Base-by-base conservation (phyloP, 345 rosid genomes). In the Populus ilicifolia region DNA sequence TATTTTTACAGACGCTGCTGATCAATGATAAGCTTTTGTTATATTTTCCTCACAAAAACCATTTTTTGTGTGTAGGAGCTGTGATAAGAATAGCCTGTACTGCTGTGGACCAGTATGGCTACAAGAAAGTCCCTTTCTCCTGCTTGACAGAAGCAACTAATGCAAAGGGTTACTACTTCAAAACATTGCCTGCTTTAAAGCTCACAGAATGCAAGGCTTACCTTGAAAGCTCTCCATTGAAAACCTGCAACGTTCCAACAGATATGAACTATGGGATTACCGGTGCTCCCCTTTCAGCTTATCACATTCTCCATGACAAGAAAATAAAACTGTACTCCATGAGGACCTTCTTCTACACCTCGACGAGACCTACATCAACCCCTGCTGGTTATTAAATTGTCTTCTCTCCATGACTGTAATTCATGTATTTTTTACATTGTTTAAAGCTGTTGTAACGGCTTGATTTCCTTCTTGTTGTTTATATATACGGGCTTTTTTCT, bases 101-200 rank as follows among this genome's bases (percentile, higher is more conserved):
- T 36, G 52, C 29, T 61, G 44, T 69, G 66, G 82, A 61, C 30
- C n/a, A 68, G 6, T 9, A 75, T 20, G 83, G 75, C 56, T 35
- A 80, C 59, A 30, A 52, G 75, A 71, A 39, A 50, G 6, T 39
- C 48, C 56, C 75, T 4, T 54, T 75, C 38, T 44, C 76, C 20
- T 64, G 79, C 36, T 29, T 70, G 61, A 70, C 75, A 6, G 33
- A 39, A n/a, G 75, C 75, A 75, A 75, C 79, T 18, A 71, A 80
- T 64, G 67, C 70, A 8, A 75, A 80, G 71, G 82, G 82, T 3
- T 80, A 75, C 62, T 80, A 69, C 79, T 75, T 75, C n/a, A 20
- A 70, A 29, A 35, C 44, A 69, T 54, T 80, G 17, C 30, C 70
- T 44, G 4, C 16, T 21, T 35, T 65, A 13, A 76, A 63, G 23